Conservation (phyloP, 768 basidiomycete genomes). For the Rhodosporidiobolus odoratus region DNA sequence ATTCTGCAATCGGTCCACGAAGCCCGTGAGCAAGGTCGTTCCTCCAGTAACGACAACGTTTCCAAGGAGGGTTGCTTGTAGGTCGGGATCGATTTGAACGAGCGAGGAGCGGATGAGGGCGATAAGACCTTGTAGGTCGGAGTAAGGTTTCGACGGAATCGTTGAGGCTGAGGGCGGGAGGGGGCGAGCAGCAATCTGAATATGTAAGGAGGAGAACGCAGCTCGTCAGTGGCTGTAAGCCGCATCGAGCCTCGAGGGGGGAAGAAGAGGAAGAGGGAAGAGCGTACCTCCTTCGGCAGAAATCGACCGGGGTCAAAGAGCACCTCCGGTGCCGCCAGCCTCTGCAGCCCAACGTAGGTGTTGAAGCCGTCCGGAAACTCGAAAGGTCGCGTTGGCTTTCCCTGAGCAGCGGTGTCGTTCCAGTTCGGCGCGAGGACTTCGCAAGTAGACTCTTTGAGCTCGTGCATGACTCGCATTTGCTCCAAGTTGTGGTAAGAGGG, state of each 20-base stretch:
- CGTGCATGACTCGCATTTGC: constrained; percentile 76
- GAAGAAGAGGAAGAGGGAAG: background rate
- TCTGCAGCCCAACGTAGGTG: constrained; percentile 66
- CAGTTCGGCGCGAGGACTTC: constrained; percentile 80
- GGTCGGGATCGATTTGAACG: constrained; percentile 79
- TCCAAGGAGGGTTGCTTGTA: constrained; percentile 79
- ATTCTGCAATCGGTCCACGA: constrained; percentile 70
- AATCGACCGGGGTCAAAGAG: constrained; percentile 68
- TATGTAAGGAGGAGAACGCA: background rate
- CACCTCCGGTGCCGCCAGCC: constrained; percentile 78
- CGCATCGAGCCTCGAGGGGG: background rate
- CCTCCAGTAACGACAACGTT: constrained; percentile 97
- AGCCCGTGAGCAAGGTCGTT: constrained; percentile 76
- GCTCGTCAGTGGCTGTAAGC: background rate
- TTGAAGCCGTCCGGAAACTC: constrained; percentile 96
- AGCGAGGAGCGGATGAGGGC: constrained; percentile 71
- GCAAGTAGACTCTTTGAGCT: constrained; percentile 84
- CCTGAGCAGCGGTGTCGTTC: constrained; percentile 64
- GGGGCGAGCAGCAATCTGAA: constrained; percentile 45
- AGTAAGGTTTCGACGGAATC: constrained; percentile 47
- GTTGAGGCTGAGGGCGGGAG: constrained; percentile 43
- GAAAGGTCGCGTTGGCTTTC: constrained; percentile 58
- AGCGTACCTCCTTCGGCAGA: constrained; percentile 37
- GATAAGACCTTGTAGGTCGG: constrained; percentile 53
- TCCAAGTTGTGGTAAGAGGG: constrained; percentile 60